Evolutionary conservation across 2,329 filamentous ascomycete species (phyloP).

Genomic region (Celoporthe dispersa): DNA sequence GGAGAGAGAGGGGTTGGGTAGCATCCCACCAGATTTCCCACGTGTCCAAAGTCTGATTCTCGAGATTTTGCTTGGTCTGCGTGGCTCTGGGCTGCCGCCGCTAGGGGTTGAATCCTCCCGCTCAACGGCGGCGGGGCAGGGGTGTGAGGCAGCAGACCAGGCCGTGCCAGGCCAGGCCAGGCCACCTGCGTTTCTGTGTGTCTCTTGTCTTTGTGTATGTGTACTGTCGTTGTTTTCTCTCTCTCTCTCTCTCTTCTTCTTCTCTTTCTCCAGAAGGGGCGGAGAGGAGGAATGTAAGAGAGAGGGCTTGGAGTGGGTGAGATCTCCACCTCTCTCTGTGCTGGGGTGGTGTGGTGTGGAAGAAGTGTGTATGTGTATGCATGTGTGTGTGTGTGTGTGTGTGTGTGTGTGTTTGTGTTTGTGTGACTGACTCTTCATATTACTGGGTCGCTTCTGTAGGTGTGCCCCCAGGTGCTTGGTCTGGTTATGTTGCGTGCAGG

Average conservation of each 20-base stretch:
- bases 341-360: neutral
- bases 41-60: slow-evolving; percentile 8
- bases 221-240: neutral
- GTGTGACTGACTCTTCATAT: neutral
- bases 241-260: too few species aligned
- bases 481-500: neutral
- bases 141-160: slow-evolving; percentile 16
- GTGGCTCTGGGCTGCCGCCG: neutral
- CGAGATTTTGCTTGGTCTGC: slow-evolving; percentile 3
- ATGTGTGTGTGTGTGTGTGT: neutral
- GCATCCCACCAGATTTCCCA: slow-evolving; percentile 17
- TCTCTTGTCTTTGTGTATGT: neutral
- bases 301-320: neutral
- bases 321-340: neutral
- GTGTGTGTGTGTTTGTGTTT: neutral
- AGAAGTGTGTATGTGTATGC: too few species aligned
- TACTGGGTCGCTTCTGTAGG: neutral
- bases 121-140: slow-evolving; percentile 30
- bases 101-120: slow-evolving; percentile 31
- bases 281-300: neutral
- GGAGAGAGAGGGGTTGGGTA: slow-evolving; percentile 8
- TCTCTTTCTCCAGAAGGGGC: neutral
- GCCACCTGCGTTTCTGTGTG: neutral
- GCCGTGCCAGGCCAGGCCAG: neutral
- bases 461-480: neutral